Conservation (phyloP, 129 eudicot genomes). For the Cynara cardunculus region DNA sequence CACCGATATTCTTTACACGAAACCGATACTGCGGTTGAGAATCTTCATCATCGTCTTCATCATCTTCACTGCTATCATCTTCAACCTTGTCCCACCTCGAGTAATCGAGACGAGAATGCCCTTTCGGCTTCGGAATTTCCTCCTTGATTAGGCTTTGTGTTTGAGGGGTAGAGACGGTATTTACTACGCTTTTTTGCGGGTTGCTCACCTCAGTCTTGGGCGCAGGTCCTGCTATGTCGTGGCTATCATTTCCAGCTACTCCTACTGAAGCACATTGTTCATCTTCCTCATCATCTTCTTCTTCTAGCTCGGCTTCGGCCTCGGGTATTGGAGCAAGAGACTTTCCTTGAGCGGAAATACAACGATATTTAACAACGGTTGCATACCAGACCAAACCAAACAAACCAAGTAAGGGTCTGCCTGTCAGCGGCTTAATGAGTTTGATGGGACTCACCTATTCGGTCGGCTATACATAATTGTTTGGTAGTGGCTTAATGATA, state of each 20-base stretch:
- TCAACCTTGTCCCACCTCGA: conserved; percentile 87
- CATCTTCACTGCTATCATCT: conserved; percentile 87
- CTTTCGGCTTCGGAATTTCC: conserved; percentile 75
- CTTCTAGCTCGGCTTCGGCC: conserved; percentile 77
- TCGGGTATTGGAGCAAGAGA: conserved; percentile 96
- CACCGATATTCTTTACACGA: conserved; percentile 84
- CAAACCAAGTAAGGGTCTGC: background rate
- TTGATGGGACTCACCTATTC: too few species aligned
- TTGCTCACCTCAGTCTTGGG: conserved; percentile 13
- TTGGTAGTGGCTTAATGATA: too few species aligned
- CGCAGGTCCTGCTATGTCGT: background rate
- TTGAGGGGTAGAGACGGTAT: conserved; percentile 14
- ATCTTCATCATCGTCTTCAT: conserved; percentile 72
- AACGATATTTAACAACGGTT: background rate
- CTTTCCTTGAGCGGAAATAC: conserved; percentile 70
- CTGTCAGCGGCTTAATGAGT: too few species aligned
- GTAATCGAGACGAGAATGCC: conserved; percentile 83
- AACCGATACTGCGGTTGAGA: conserved; percentile 82
- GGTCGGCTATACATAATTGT: too few species aligned
- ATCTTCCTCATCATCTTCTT: conserved; percentile 47
- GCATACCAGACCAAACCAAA: background rate
- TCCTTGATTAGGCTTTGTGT: conserved; percentile 24
- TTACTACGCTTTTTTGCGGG: conserved; percentile 27
- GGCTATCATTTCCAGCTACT: conserved; percentile 15
- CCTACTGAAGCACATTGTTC: conserved; percentile 16